Percentiles rank a stretch among this genome's conserved stretches.
Conservation (phyloP, 2,329 filamentous ascomycete species). For the Fusarium staphyleae region DNA sequence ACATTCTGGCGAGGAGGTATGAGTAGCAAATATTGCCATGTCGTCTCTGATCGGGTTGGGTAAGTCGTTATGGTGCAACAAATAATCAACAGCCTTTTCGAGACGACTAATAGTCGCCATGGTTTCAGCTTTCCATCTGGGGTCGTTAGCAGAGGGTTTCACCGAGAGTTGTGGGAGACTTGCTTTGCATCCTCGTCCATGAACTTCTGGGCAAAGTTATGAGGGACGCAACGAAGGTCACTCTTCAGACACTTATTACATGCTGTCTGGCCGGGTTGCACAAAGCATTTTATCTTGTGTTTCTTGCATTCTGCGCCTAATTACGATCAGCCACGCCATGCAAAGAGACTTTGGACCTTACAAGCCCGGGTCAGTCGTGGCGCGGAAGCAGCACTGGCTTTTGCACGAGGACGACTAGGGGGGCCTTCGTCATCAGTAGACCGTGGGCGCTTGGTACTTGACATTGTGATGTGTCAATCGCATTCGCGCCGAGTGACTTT, state of each 20-base stretch:
- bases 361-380: background rate
- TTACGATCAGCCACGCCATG: background rate
- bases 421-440: background rate
- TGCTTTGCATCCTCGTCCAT: slow-evolving; percentile 1
- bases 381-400: background rate
- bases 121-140: background rate
- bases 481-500: background rate
- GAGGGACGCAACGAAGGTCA: background rate
- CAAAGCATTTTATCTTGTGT: slow-evolving; percentile 2
- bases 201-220: slow-evolving; percentile 4
- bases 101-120: background rate
- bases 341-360: background rate
- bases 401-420: background rate
- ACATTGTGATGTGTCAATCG: background rate
- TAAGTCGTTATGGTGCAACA: background rate
- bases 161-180: background rate
- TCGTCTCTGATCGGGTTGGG: background rate
- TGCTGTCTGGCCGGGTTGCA: background rate
- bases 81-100: background rate
- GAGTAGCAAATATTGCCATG: background rate
- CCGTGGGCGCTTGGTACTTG: background rate
- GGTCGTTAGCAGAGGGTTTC: background rate
- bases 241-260: slow-evolving; percentile 3
- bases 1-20: background rate
- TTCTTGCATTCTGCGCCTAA: slow-evolving; percentile 1